Percentiles rank a stretch among this genome's conserved stretches.
Evolutionary conservation across 345 rosid species (phyloP).

Genomic region (Eucalyptus decipiens): DNA sequence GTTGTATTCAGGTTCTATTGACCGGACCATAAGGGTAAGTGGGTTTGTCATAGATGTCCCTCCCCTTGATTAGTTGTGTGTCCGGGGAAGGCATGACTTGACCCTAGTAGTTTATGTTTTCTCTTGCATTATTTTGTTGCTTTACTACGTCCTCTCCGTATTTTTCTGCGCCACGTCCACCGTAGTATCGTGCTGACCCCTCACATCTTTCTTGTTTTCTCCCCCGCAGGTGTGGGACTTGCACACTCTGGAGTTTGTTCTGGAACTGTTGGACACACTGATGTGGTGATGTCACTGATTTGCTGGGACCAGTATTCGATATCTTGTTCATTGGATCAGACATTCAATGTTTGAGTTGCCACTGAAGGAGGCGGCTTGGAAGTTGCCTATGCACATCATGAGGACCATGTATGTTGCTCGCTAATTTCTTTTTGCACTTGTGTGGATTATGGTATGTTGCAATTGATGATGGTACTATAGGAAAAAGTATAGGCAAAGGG

Average conservation of each 20-base stretch:
- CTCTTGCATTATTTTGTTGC: neutral
- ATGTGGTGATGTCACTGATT: neutral
- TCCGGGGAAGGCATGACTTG: neutral
- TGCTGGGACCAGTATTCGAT: neutral
- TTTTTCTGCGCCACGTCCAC: no score
- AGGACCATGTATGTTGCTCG: neutral
- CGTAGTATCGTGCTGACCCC: no score
- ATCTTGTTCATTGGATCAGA: neutral
- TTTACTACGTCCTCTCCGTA: neutral
- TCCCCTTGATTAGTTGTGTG: neutral
- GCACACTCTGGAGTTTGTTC: neutral
- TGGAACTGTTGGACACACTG: neutral
- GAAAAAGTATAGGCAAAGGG: neutral
- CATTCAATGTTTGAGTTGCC: neutral
- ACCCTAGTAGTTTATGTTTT: neutral
- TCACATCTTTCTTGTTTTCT: no score
- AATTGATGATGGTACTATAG: neutral
- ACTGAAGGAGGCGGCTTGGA: neutral
- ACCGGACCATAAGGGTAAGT: slow-evolving; percentile 34
- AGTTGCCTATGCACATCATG: neutral
- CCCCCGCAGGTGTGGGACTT: neutral
- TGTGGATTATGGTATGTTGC: neutral
- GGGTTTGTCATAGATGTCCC: neutral
- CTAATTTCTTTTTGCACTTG: neutral
- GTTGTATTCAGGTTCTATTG: slow-evolving; percentile 40